A percentile compares a stretch with the other conserved stretches of the same genome.
phyloP scores from a whole-genome alignment of 1,284 basidiomycete genomes.

The Amylostereum areolatum region DNA sequence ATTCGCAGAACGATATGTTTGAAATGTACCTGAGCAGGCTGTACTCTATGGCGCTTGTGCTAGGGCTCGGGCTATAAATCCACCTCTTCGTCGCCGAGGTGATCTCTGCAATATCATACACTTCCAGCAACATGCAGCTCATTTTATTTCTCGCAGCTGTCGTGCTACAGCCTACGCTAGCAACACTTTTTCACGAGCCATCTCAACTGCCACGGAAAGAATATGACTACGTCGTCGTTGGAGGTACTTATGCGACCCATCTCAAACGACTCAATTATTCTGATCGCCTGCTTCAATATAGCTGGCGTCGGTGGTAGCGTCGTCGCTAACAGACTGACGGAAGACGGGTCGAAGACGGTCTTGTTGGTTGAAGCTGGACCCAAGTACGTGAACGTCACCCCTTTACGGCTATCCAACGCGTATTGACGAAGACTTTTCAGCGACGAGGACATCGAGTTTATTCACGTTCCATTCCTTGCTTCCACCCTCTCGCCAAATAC shows the following conservation, averaged over 20 bases:
- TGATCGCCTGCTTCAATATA: not conserved
- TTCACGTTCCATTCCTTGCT: not conserved
- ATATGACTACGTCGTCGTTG: constrained; percentile 19
- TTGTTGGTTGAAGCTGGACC: constrained; percentile 33
- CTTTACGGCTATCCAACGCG: not conserved
- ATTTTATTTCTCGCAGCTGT: too few species aligned
- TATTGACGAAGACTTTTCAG: not conserved
- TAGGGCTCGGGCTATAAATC: too few species aligned
- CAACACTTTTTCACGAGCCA: not conserved
- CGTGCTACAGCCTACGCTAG: not conserved
- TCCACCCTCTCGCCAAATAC: constrained; percentile 3
- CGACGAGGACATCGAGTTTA: not conserved
- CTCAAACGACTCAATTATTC: not conserved
- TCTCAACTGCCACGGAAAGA: not conserved
- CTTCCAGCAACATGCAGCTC: too few species aligned
- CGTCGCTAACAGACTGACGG: constrained; percentile 35
- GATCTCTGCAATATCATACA: too few species aligned
- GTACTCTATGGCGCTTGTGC: too few species aligned
- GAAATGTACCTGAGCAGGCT: too few species aligned
- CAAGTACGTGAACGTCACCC: constrained; percentile 8
- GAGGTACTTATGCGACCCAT: constrained; percentile 10
- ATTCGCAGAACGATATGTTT: too few species aligned
- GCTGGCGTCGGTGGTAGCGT: constrained; percentile 17
- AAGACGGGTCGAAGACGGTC: constrained; percentile 28
- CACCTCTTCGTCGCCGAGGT: too few species aligned